Conservation (phyloP, 2,329 filamentous ascomycete genomes). For the Apiospora malaysiana region DNA sequence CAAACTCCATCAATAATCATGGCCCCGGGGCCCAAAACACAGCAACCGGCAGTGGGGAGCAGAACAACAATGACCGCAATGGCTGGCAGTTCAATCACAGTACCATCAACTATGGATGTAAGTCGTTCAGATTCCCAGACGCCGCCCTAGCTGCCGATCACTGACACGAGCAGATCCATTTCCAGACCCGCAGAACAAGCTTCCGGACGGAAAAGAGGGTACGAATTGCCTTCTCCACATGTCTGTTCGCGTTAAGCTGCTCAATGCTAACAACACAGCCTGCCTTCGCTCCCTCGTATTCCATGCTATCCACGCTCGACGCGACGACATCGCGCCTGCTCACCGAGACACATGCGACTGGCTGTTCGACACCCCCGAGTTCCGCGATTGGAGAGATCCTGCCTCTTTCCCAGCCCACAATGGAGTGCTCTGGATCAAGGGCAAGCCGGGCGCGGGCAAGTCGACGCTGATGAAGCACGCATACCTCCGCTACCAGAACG, state of each 20-base stretch:
- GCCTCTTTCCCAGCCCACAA: slow-evolving; percentile 25
- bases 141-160: too few relatives aligned
- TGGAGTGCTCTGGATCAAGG: slow-evolving; percentile 38
- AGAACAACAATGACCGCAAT: not conserved
- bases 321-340: slow-evolving; percentile 26
- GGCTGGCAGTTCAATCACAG: slow-evolving; percentile 11
- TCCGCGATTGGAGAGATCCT: slow-evolving; percentile 29
- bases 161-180: too few relatives aligned
- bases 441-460: slow-evolving; percentile 37
- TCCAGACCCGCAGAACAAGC: too few relatives aligned
- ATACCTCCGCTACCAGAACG: slow-evolving; percentile 21
- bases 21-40: not conserved
- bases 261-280: too few relatives aligned
- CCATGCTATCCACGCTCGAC: slow-evolving; percentile 28
- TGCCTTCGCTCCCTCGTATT: slow-evolving; percentile 29
- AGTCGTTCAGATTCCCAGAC: not conserved
- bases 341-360: slow-evolving; percentile 32
- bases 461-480: slow-evolving; percentile 35
- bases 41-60: not conserved
- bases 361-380: slow-evolving; percentile 30
- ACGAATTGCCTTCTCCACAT: too few relatives aligned
- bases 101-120: not conserved
- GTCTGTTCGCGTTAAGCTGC: too few relatives aligned
- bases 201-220: too few relatives aligned
- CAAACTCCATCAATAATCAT: not conserved